These are phyloP conservation scores for Ascochyta clinopodiicola DNA, from an alignment of 2,329 filamentous ascomycete species.

Conservation along the genomic window DNA sequence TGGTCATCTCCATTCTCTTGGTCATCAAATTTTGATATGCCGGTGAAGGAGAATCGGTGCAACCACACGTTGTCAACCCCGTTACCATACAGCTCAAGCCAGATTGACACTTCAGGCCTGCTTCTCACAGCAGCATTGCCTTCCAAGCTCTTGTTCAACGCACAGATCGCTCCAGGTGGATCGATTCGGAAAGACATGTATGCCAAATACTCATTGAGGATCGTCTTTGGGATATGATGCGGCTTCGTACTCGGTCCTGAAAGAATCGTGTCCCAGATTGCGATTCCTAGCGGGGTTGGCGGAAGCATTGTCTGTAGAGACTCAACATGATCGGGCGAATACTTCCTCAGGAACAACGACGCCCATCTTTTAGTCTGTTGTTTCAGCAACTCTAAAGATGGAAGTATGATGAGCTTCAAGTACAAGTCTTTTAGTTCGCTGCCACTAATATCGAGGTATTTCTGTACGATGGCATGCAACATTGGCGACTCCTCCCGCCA, in stretches of 20 bases:
- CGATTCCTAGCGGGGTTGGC: conserved; percentile 15
- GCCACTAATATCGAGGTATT: background rate
- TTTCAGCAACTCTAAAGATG: conserved; percentile 20
- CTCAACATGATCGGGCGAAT: conserved; percentile 15
- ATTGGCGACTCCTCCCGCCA: conserved; percentile 14
- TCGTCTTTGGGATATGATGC: conserved; percentile 20
- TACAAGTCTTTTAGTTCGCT: conserved; percentile 9
- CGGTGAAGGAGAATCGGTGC: background rate
- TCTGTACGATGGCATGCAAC: conserved; percentile 5
- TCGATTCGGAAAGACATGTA: conserved; percentile 30
- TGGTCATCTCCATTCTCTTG: background rate
- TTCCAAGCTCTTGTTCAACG: conserved; percentile 26
- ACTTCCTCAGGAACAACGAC: conserved; percentile 33
- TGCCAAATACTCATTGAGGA: conserved; percentile 33
- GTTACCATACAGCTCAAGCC: conserved; percentile 33
- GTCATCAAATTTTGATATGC: conserved; percentile 4
- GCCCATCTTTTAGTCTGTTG: conserved; percentile 31
- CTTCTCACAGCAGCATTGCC: conserved; percentile 10
- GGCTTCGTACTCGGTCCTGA: background rate
- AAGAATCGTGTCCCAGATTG: conserved; percentile 15
- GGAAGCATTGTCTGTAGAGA: conserved; percentile 18
- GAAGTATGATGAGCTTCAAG: conserved; percentile 31
- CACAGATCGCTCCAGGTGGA: conserved; percentile 26
- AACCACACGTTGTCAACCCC: background rate
- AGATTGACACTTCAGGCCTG: conserved; percentile 22